These are phyloP conservation scores for Beta corolliflora DNA, from an alignment of 179 eudicot genomes.

Conservation along the genomic window DNA sequence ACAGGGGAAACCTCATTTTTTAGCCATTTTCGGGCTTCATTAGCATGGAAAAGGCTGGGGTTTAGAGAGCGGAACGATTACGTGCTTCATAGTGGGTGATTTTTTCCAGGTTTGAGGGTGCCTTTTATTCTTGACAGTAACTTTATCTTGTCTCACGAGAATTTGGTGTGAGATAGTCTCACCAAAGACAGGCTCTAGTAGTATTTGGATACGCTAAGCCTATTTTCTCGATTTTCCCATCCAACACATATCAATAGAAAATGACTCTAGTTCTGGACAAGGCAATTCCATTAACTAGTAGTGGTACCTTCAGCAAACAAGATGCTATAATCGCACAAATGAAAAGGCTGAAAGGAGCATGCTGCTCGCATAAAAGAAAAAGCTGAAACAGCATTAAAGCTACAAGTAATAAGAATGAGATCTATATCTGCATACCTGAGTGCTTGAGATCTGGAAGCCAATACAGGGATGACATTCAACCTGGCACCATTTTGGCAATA, in stretches of 20 bases:
- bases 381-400: background rate
- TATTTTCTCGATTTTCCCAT: background rate
- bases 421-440: constrained; percentile 56
- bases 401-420: background rate
- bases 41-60: no score
- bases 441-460: constrained; percentile 97
- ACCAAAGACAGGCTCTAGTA: no score
- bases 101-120: no score
- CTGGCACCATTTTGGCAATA: constrained; percentile 77
- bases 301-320: background rate
- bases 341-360: no score
- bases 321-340: background rate
- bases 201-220: no score
- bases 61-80: no score
- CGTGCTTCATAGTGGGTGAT: no score
- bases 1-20: no score
- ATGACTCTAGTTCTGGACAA: background rate
- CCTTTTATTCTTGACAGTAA: no score
- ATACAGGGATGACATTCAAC: constrained; percentile 81
- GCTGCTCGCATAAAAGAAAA: background rate
- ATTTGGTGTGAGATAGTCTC: no score
- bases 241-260: background rate
- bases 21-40: no score
- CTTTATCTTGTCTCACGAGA: no score
- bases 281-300: background rate